Evolutionary conservation across 371 early-diverging fungal species (phyloP).

Genomic region (Mortierella sp.): DNA sequence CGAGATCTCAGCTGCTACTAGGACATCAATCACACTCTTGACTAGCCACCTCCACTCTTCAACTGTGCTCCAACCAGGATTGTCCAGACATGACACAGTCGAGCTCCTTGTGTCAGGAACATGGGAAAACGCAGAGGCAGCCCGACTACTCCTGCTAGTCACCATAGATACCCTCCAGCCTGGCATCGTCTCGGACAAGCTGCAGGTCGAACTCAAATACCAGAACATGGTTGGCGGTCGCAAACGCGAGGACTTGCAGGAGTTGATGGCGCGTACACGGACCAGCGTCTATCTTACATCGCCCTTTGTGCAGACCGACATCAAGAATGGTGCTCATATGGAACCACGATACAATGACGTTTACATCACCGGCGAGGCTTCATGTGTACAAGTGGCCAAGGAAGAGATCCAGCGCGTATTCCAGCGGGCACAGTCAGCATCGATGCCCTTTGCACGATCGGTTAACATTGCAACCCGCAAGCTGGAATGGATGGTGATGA

Average conservation of each 20-base stretch:
- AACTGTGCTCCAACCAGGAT: constrained; percentile 1
- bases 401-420: constrained; percentile 27
- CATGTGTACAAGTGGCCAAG: constrained; percentile 43
- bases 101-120: constrained; percentile 39
- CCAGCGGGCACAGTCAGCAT: constrained; percentile 22
- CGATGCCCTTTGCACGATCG: constrained; percentile 26
- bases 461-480: constrained; percentile 64
- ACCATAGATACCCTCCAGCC: constrained; percentile 53
- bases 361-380: constrained; percentile 51
- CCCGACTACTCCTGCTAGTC: constrained; percentile 28
- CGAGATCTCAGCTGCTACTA: constrained; percentile 33
- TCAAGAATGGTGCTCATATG: constrained; percentile 33
- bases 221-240: constrained; percentile 80
- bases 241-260: constrained; percentile 71
- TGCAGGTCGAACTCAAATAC: constrained; percentile 53
- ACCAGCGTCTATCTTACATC: constrained; percentile 82
- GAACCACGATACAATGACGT: constrained; percentile 53
- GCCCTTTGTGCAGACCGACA: constrained; percentile 60
- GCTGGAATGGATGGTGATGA: constrained; percentile 80
- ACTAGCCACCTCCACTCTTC: constrained; percentile 12
- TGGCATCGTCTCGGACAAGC: constrained; percentile 51
- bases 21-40: constrained; percentile 34
- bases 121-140: constrained; percentile 49
- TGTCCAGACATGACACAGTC: constrained; percentile 32
- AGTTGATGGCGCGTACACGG: constrained; percentile 79